These are phyloP conservation scores for Fusarium sambucinum DNA, from an alignment of 2,329 filamentous ascomycete genomes.

Conservation along the genomic window DNA sequence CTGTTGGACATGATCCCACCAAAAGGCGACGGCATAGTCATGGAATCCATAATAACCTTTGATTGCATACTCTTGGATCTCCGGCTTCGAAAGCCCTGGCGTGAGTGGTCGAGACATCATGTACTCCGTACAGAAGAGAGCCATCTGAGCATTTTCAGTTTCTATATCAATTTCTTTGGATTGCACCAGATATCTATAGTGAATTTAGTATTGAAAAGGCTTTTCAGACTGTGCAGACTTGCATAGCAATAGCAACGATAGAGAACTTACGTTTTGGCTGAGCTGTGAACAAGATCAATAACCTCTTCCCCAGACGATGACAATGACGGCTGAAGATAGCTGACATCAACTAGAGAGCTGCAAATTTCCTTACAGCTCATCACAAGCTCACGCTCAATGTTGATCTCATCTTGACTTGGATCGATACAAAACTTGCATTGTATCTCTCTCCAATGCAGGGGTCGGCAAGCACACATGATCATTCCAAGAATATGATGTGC, in stretches of 20 bases:
- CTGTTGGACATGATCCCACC: not conserved
- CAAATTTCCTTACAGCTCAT: not conserved
- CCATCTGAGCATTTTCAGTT: not conserved
- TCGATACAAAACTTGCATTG: not conserved
- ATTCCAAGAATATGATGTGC: not conserved
- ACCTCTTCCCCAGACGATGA: not conserved
- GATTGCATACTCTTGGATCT: rapidly evolving
- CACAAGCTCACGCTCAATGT: not conserved
- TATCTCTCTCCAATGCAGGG: not conserved
- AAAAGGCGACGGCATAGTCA: not conserved
- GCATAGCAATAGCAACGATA: too few species aligned
- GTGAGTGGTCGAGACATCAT: not conserved
- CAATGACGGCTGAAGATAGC: not conserved
- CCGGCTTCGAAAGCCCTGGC: not conserved
- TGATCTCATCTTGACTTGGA: not conserved
- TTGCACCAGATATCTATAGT: not conserved
- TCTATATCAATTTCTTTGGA: not conserved
- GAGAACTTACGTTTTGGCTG: not conserved
- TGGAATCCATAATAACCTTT: not conserved
- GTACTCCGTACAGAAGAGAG: not conserved
- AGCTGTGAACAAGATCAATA: not conserved
- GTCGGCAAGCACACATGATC: not conserved
- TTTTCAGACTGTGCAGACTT: rapidly evolving
- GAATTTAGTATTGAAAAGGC: not conserved
- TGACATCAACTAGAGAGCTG: not conserved